phyloP scores from a whole-genome alignment of 2,329 filamentous ascomycete species.

The Trichoderma asperellum region DNA sequence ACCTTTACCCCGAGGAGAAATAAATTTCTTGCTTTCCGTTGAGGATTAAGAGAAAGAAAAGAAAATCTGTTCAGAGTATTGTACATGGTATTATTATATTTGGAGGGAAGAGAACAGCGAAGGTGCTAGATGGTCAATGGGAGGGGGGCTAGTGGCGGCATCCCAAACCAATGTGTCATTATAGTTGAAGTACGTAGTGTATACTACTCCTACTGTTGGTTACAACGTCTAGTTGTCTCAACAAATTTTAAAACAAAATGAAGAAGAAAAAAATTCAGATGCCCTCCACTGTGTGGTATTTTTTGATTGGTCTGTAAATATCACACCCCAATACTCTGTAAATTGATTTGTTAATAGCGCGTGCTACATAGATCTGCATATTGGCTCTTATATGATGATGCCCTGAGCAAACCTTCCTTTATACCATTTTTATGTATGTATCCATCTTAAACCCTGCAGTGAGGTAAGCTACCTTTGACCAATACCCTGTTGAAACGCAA shows the following conservation, averaged over 20 bases:
- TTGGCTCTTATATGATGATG: neutral
- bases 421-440: constrained; percentile 1
- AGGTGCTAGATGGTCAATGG: constrained; percentile 33
- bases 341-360: neutral
- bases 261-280: constrained; percentile 4
- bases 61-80: constrained; percentile 34
- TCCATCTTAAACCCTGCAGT: constrained; percentile 1
- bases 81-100: constrained; percentile 45
- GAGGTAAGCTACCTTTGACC: neutral
- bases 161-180: constrained; percentile 40
- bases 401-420: constrained; percentile 8
- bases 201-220: constrained; percentile 22
- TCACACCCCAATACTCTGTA: neutral
- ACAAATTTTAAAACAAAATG: constrained; percentile 19
- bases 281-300: neutral
- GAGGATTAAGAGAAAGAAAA: constrained; percentile 4
- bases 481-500: neutral
- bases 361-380: neutral
- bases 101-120: constrained; percentile 34
- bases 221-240: constrained; percentile 3
- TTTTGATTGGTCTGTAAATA: neutral
- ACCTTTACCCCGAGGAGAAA: constrained; percentile 76
- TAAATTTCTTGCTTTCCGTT: constrained; percentile 35
- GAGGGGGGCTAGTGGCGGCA: constrained; percentile 39
- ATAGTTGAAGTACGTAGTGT: constrained; percentile 34